Percentiles rank a stretch among this genome's conserved stretches.
phyloP scores from a whole-genome alignment of 2,329 filamentous ascomycete genomes.

The Sporothrix schenckii region DNA sequence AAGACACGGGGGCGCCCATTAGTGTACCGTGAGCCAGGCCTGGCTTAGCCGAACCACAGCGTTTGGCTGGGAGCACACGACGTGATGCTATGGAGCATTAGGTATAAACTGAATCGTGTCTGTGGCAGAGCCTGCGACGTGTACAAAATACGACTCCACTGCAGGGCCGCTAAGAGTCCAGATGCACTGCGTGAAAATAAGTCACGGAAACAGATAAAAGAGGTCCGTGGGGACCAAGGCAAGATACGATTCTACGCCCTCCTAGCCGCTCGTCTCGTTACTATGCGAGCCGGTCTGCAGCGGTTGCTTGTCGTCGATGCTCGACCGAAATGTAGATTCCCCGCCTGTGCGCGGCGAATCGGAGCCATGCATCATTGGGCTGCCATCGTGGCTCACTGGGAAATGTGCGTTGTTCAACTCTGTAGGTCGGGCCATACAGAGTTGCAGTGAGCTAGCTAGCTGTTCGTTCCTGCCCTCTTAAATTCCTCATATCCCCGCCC shows the following conservation, averaged over 20 bases:
- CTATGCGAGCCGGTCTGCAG: not conserved
- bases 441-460: conserved; percentile 13
- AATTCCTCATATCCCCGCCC: not conserved
- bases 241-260: not conserved
- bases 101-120: not conserved
- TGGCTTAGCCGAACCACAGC: conserved; percentile 12
- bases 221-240: conserved; percentile 1
- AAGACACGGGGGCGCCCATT: too few species aligned
- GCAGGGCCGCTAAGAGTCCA: conserved; percentile 22
- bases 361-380: conserved; percentile 17
- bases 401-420: conserved; percentile 17
- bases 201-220: not conserved
- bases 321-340: not conserved
- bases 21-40: not conserved
- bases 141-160: conserved; percentile 29
- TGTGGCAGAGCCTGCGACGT: conserved; percentile 22
- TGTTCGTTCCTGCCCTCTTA: conserved; percentile 10
- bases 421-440: too few species aligned
- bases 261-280: too few species aligned
- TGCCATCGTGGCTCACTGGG: conserved; percentile 5
- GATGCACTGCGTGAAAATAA: not conserved
- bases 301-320: not conserved
- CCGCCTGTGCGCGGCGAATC: conserved; percentile 9
- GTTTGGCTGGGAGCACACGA: not conserved
- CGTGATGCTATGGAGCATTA: conserved; percentile 9